phyloP scores from a whole-genome alignment of 192 early-diverging fungal genomes.

The Rhizophlyctis rosea region DNA sequence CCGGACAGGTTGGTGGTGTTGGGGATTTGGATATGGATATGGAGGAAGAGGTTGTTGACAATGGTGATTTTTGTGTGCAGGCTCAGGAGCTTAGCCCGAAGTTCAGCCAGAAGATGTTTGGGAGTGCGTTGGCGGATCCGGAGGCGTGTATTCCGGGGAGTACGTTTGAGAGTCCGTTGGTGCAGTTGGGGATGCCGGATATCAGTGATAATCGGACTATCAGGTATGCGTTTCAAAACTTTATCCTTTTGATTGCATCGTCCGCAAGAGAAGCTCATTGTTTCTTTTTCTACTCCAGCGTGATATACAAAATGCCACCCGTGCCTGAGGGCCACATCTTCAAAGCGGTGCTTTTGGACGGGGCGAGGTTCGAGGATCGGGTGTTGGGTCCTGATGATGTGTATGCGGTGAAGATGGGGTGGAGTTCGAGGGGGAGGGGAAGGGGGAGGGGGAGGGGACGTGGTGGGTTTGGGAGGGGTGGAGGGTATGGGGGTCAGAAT shows the following conservation, averaged over 20 bases:
- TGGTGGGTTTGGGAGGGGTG: slow-evolving; percentile 18
- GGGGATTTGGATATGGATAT: not conserved
- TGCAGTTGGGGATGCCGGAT: slow-evolving; percentile 31
- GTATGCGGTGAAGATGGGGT: slow-evolving; percentile 37
- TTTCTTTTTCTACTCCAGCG: slow-evolving; percentile 16
- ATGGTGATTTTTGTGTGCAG: slow-evolving; percentile 11
- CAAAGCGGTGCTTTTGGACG: slow-evolving; percentile 25
- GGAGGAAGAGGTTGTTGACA: not conserved
- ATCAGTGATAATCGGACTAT: slow-evolving; percentile 35
- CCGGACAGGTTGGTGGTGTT: slow-evolving; percentile 5
- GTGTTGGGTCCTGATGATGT: slow-evolving; percentile 33
- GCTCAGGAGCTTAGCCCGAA: slow-evolving; percentile 33
- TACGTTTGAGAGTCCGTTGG: slow-evolving; percentile 46
- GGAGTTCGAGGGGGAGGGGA: slow-evolving; percentile 15
- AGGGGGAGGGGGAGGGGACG: slow-evolving; percentile 29
- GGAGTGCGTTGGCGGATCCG: slow-evolving; percentile 40
- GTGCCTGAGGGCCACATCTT: slow-evolving; percentile 25
- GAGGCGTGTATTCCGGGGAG: slow-evolving; percentile 44
- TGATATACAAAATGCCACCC: slow-evolving; percentile 44
- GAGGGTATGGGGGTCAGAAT: slow-evolving; percentile 12
- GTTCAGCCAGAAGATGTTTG: slow-evolving; percentile 28
- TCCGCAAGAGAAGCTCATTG: not conserved
- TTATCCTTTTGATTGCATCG: not conserved
- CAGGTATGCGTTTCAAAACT: not conserved
- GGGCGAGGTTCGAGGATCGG: slow-evolving; percentile 19